Evolutionary conservation across 306 rosid genomes (phyloP).

Genomic region (Cucurbita pepo): DNA sequence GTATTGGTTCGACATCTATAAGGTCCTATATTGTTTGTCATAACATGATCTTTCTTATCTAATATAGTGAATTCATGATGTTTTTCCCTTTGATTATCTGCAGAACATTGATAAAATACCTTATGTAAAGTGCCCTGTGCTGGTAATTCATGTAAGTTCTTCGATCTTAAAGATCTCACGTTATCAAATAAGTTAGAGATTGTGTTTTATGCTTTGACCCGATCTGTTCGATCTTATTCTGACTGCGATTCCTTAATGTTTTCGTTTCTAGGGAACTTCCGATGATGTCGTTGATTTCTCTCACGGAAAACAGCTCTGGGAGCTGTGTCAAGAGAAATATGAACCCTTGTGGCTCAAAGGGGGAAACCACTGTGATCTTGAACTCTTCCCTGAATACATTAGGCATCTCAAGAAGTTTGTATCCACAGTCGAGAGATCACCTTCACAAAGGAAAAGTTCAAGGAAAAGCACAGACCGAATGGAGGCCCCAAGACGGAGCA

Average conservation of each 20-base stretch:
- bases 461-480: slow-evolving; percentile 48
- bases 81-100: slow-evolving; percentile 17
- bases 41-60: background rate
- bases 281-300: slow-evolving; percentile 86
- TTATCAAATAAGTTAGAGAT: background rate
- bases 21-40: slow-evolving; percentile 32
- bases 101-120: slow-evolving; percentile 91
- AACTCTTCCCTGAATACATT: slow-evolving; percentile 58
- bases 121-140: slow-evolving; percentile 69
- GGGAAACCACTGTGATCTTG: slow-evolving; percentile 88
- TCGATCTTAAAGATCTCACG: background rate
- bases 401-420: slow-evolving; percentile 59
- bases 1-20: slow-evolving; percentile 90
- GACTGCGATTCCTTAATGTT: background rate
- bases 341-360: slow-evolving; percentile 86
- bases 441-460: slow-evolving; percentile 29
- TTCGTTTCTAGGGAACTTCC: slow-evolving; percentile 52
- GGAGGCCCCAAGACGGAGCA: slow-evolving; percentile 45
- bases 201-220: background rate
- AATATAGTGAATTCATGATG: background rate
- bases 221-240: background rate
- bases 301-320: slow-evolving; percentile 82
- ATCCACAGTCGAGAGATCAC: slow-evolving; percentile 38
- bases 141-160: slow-evolving; percentile 69
- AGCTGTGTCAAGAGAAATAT: slow-evolving; percentile 71